These are phyloP conservation scores for Mortierella sp. DNA, from an alignment of 371 early-diverging fungal species.

Conservation along the genomic window DNA sequence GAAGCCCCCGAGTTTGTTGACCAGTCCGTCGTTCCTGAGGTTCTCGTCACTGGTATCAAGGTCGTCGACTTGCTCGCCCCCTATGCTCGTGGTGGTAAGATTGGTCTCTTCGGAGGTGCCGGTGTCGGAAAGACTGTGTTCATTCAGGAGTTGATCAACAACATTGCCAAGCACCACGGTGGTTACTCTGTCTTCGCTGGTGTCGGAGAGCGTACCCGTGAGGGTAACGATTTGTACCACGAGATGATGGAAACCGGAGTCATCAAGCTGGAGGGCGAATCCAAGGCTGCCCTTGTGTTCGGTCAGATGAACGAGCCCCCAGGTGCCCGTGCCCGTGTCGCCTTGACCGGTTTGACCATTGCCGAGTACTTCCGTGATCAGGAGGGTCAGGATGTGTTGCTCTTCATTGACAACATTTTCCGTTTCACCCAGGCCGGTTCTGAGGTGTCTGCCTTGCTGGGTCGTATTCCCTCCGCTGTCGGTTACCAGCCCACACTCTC, in stretches of 20 bases:
- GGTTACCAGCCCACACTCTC: constrained; percentile 98
- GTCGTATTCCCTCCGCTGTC: constrained; percentile 99
- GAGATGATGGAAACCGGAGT: constrained; percentile 97
- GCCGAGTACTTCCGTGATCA: constrained; percentile 99
- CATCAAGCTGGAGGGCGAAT: constrained; percentile 93
- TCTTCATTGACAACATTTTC: constrained; percentile 99
- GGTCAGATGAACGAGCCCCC: constrained; percentile 99
- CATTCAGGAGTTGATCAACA: constrained; percentile 98
- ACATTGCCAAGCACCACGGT: constrained; percentile 98
- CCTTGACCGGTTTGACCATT: constrained; percentile 96
- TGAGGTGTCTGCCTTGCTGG: constrained; percentile 96
- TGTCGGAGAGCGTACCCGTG: constrained; percentile 98
- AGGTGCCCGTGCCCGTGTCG: constrained; percentile 99
- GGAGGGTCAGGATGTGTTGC: constrained; percentile 98
- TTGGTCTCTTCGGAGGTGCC: constrained; percentile 98
- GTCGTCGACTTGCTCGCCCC: constrained; percentile 98
- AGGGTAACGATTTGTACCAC: constrained; percentile 98
- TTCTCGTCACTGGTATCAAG: constrained; percentile 98
- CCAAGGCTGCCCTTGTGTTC: constrained; percentile 96
- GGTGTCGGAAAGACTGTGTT: constrained; percentile 99
- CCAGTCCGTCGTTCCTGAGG: constrained; percentile 96
- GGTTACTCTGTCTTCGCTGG: constrained; percentile 98
- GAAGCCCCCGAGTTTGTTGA: constrained; percentile 96
- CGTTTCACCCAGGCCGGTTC: constrained; percentile 96
- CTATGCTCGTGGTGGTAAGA: constrained; percentile 98